A percentile compares a stretch with the other conserved stretches of the same genome.
Conservation (phyloP, 2,329 filamentous ascomycete species). For the Aspergillus bombycis region DNA sequence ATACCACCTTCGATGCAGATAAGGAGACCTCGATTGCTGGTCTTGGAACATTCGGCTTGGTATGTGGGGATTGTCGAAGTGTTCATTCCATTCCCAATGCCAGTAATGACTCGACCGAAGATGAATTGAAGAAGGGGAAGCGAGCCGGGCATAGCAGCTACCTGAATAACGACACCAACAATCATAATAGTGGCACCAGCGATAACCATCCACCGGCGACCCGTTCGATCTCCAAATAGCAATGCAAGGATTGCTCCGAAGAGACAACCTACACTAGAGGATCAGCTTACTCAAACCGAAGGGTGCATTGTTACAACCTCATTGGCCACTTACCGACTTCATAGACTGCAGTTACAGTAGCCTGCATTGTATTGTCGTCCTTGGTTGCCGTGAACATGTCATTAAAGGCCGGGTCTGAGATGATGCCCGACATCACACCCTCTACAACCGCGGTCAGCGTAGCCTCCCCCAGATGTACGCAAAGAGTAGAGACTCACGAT, state of each 20-base stretch:
- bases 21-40: slow-evolving; percentile 22
- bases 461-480: not conserved
- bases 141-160: slow-evolving; percentile 18
- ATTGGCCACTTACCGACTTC: slow-evolving; percentile 11
- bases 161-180: slow-evolving; percentile 21
- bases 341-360: slow-evolving; percentile 17
- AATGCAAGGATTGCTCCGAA: slow-evolving; percentile 20
- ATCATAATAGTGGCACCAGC: slow-evolving; percentile 22
- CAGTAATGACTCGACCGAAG: slow-evolving; percentile 24
- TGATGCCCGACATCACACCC: slow-evolving; percentile 19
- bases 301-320: not conserved
- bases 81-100: slow-evolving; percentile 25
- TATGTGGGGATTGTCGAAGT: slow-evolving; percentile 25
- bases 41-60: slow-evolving; percentile 24
- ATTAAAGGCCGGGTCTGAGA: slow-evolving; percentile 16
- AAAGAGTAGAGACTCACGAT: slow-evolving; percentile 42
- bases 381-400: slow-evolving; percentile 16
- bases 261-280: slow-evolving; percentile 9
- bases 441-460: slow-evolving; percentile 1
- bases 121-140: slow-evolving; percentile 24
- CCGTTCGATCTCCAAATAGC: slow-evolving; percentile 18
- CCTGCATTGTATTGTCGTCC: slow-evolving; percentile 15
- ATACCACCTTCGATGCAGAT: slow-evolving; percentile 24
- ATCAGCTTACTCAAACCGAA: not conserved
- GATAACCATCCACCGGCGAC: slow-evolving; percentile 21